Conservation (phyloP, 306 rosid species). For the Begonia masoniana region DNA sequence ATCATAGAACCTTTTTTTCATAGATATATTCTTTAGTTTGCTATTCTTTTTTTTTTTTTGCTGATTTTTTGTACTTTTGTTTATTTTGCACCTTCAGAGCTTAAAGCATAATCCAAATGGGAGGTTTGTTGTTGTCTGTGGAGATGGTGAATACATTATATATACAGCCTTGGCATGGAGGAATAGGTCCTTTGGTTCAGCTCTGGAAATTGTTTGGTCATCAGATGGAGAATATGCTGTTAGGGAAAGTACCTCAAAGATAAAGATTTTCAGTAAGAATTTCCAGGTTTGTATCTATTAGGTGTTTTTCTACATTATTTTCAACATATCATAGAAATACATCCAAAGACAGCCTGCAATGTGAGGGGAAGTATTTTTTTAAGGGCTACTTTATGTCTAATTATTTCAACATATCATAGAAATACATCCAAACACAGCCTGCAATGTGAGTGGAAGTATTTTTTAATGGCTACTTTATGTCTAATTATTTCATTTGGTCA, state of each 20-base stretch:
- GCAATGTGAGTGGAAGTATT: too few relatives aligned
- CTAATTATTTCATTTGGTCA: neutral
- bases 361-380: too few relatives aligned
- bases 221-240: slow-evolving; percentile 92
- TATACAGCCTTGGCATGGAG: slow-evolving; percentile 95
- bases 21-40: neutral
- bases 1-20: neutral
- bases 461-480: too few relatives aligned
- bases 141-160: slow-evolving; percentile 90
- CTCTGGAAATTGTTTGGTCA: slow-evolving; percentile 94
- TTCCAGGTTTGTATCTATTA: slow-evolving; percentile 58
- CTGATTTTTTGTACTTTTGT: slow-evolving; percentile 2
- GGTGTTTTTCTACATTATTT: neutral
- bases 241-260: slow-evolving; percentile 94
- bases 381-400: too few relatives aligned
- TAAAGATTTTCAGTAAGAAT: slow-evolving; percentile 80
- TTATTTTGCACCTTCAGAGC: slow-evolving; percentile 38
- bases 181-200: slow-evolving; percentile 94
- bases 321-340: neutral
- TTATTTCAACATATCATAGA: neutral
- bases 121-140: slow-evolving; percentile 95
- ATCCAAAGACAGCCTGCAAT: neutral
- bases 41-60: neutral
- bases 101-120: slow-evolving; percentile 97
- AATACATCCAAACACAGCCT: neutral